A percentile compares a stretch with the other conserved stretches of the same genome.
These are phyloP conservation scores for Russula vinacea DNA, from an alignment of 768 basidiomycete genomes.

Conservation along the genomic window DNA sequence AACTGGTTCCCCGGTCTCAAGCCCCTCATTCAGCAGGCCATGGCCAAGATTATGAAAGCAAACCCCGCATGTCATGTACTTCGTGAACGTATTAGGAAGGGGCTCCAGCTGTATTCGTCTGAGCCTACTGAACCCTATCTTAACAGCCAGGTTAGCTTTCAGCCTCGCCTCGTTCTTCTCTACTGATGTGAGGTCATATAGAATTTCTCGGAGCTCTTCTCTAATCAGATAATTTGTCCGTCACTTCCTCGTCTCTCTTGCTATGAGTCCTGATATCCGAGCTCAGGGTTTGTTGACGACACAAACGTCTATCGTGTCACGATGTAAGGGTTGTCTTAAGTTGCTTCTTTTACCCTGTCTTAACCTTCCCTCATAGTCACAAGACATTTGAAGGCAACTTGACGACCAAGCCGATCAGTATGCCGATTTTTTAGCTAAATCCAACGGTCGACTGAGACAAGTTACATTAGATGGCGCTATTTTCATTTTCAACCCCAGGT, in stretches of 20 bases:
- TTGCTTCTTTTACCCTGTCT: conserved; percentile 11
- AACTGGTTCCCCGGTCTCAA: conserved; percentile 99
- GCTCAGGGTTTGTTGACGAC: conserved; percentile 94
- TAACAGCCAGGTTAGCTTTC: conserved; percentile 72
- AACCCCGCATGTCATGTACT: conserved; percentile 97
- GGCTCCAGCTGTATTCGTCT: conserved; percentile 96
- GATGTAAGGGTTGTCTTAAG: conserved; percentile 48
- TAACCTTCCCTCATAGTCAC: conserved; percentile 52
- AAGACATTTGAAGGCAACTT: conserved; percentile 99
- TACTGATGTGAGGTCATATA: conserved; percentile 31
- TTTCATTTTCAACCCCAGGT: conserved; percentile 99
- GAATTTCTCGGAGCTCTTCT: conserved; percentile 95
- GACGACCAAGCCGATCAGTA: conserved; percentile 98
- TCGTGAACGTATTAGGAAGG: conserved; percentile 98
- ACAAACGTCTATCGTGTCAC: conserved; percentile 99
- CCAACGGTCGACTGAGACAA: conserved; percentile 17
- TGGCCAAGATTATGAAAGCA: conserved; percentile 99
- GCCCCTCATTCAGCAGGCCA: conserved; percentile 95
- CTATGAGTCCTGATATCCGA: conserved; percentile 13
- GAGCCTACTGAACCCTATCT: conserved; percentile 99
- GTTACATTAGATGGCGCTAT: conserved; percentile 74
- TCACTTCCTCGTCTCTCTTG: conserved; percentile 18
- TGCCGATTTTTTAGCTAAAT: conserved; percentile 32
- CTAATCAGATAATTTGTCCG: conserved; percentile 94
- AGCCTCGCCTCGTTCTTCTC: conserved; percentile 5